Base-by-base conservation (phyloP, 495 filamentous ascomycete species). In the Aspergillus bridgeri region DNA sequence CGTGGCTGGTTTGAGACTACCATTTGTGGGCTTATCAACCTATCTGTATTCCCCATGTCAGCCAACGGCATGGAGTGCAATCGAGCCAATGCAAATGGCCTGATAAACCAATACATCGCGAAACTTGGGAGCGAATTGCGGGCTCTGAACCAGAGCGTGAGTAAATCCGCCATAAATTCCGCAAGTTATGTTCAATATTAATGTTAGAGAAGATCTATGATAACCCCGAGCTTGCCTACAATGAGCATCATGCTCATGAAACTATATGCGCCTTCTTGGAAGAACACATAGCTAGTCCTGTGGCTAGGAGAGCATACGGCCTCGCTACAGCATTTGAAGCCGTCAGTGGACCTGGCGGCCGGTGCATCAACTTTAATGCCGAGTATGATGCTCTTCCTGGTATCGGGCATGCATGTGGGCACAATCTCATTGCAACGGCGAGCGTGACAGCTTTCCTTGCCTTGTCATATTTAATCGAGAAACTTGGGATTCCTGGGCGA, bases 371-470 rank as follows among this genome's bases (percentile, higher is more conserved):
- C 13, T 66, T 73, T 57, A 64, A 65, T 22, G 69, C 65, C 13
- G 70, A 73, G 48, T 71, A 71, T 43, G 80, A 82, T 57, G 79
- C 79, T 2, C 70, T 83, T 15, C 81, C 81, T 0, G 69, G 62
- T 5, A 77, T 86, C 25, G 84, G 82, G 49, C 84, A 87, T 59
- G 81, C 81, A 0, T 86, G 83, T 53, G 83, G 84, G 5, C 84
- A 86, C 69, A 86, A 86, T 49, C 79, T 86, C 2, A 87, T 86
- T 58, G 81, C 82, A 2, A 83, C 71, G 0, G 72, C 75, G 8
- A 83, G 83, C 0, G 58, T 86, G 5, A 76, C 79, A 0, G 82
- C 68, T 2, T 83, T 75, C 11, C 65, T 88, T 5, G 81, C 79
- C 19, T 9, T 47, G 15, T 19, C 44, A 8, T 1, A 47, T 20